phyloP scores from a whole-genome alignment of 495 filamentous ascomycete species.

The Chlorociboria aeruginascens region DNA sequence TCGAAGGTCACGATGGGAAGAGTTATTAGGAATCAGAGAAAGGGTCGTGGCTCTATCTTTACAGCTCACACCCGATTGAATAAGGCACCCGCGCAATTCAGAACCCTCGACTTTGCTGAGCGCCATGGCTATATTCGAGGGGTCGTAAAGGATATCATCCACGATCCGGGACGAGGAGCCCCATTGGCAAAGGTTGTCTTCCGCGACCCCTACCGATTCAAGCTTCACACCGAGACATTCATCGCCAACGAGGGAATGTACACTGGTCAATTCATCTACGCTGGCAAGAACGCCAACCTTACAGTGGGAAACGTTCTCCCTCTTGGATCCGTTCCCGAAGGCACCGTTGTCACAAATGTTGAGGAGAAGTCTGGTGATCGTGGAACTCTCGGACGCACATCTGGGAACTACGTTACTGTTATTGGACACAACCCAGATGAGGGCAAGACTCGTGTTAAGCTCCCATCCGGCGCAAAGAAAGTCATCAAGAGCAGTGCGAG shows the following conservation, averaged over 20 bases:
- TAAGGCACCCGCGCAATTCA: conserved; percentile 81
- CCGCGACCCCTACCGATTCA: conserved; percentile 87
- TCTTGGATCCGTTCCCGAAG: conserved; percentile 86
- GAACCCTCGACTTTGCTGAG: conserved; percentile 88
- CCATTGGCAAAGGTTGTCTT: conserved; percentile 93
- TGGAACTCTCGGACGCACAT: conserved; percentile 88
- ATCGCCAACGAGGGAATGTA: conserved; percentile 99
- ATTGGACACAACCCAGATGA: conserved; percentile 98
- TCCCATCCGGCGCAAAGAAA: conserved; percentile 98
- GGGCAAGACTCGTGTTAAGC: conserved; percentile 99
- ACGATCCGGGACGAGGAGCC: conserved; percentile 96
- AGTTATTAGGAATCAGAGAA: conserved; percentile 95
- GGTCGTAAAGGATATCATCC: conserved; percentile 97
- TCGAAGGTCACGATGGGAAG: conserved; percentile 44
- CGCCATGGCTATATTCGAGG: conserved; percentile 94
- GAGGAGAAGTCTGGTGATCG: conserved; percentile 98
- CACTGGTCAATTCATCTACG: conserved; percentile 99
- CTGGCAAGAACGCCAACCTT: conserved; percentile 92
- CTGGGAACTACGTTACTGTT: conserved; percentile 98
- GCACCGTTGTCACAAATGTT: conserved; percentile 96
- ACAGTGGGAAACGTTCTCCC: conserved; percentile 96
- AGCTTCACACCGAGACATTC: conserved; percentile 88
- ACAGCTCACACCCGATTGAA: conserved; percentile 83
- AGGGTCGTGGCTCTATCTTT: conserved; percentile 97
- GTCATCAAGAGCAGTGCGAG: conserved; percentile 79